phyloP scores from a whole-genome alignment of 2,329 filamentous ascomycete genomes.

The Xylariales sp. region DNA sequence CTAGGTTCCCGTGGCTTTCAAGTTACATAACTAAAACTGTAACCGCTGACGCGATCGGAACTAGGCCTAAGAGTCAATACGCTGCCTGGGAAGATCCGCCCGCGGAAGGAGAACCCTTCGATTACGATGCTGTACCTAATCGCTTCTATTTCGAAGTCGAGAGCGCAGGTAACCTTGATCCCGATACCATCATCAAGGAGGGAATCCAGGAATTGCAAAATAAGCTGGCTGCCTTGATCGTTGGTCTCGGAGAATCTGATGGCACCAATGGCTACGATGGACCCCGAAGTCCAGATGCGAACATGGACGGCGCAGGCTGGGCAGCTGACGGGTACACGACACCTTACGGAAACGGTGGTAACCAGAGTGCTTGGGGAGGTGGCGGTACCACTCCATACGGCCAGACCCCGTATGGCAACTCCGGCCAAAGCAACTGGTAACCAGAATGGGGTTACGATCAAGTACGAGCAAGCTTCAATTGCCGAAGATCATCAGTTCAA shows the following conservation, averaged over 20 bases:
- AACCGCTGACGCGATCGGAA: constrained; percentile 18
- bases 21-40: background rate
- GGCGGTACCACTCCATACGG: constrained; percentile 33
- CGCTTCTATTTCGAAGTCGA: constrained; percentile 95
- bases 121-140: constrained; percentile 81
- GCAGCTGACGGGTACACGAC: constrained; percentile 65
- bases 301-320: constrained; percentile 54
- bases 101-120: constrained; percentile 79
- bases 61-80: constrained; percentile 77
- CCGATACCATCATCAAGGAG: constrained; percentile 82
- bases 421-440: constrained; percentile 45
- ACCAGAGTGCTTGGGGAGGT: constrained; percentile 62
- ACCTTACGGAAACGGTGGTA: constrained; percentile 56
- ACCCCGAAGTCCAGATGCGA: constrained; percentile 61
- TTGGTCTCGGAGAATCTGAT: constrained; percentile 50
- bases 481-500: no score
- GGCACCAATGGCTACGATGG: constrained; percentile 59
- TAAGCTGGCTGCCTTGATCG: constrained; percentile 80
- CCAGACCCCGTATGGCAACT: constrained; percentile 45
- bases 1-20: no score
- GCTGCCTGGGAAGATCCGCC: constrained; percentile 74
- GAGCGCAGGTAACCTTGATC: constrained; percentile 79
- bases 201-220: constrained; percentile 85
- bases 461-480: no score
- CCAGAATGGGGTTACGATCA: no score